Percentiles rank a stretch among this genome's conserved stretches.
Evolutionary conservation across 2,329 filamentous ascomycete genomes (phyloP).

Genomic region (Hypocreales sp.): DNA sequence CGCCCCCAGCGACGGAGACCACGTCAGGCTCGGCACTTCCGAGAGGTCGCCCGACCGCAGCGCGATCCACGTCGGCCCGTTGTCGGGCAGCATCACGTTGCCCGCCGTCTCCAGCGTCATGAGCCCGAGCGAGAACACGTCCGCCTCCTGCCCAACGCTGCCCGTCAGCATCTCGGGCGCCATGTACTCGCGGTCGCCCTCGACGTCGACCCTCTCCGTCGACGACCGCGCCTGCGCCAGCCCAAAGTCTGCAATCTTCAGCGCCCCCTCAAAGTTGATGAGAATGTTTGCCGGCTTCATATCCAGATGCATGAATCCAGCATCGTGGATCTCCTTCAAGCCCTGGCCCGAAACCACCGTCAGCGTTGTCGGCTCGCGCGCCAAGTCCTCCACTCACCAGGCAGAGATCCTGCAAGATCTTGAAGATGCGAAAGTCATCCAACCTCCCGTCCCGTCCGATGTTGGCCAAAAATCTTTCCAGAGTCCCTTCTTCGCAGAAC

Average conservation of each 20-base stretch:
- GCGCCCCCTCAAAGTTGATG: slow-evolving; percentile 62
- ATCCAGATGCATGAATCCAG: slow-evolving; percentile 73
- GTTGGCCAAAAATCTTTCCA: slow-evolving; percentile 72
- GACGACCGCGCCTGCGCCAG: slow-evolving; percentile 69
- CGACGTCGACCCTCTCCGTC: slow-evolving; percentile 62
- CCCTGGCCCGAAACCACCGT: slow-evolving; percentile 38
- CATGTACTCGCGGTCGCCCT: slow-evolving; percentile 94
- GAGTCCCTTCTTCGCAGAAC: slow-evolving; percentile 84
- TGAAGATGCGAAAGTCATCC: slow-evolving; percentile 98
- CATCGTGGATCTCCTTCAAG: slow-evolving; percentile 76
- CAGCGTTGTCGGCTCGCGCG: slow-evolving; percentile 1
- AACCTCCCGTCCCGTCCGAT: slow-evolving; percentile 72
- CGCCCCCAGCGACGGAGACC: slow-evolving; percentile 55
- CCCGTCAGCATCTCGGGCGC: slow-evolving; percentile 83
- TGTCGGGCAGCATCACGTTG: slow-evolving; percentile 87
- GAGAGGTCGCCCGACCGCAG: slow-evolving; percentile 80
- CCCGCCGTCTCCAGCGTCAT: slow-evolving; percentile 91
- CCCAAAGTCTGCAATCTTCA: slow-evolving; percentile 81
- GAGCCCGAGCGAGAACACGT: slow-evolving; percentile 86
- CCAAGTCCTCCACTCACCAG: slow-evolving; percentile 40
- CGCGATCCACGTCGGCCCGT: slow-evolving; percentile 81
- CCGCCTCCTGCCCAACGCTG: slow-evolving; percentile 75
- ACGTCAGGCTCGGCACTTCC: slow-evolving; percentile 77
- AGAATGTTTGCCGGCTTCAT: slow-evolving; percentile 76
- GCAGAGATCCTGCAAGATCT: slow-evolving; percentile 77